Base-by-base conservation (phyloP, 2,329 filamentous ascomycete species). In the Thelonectria olida region DNA sequence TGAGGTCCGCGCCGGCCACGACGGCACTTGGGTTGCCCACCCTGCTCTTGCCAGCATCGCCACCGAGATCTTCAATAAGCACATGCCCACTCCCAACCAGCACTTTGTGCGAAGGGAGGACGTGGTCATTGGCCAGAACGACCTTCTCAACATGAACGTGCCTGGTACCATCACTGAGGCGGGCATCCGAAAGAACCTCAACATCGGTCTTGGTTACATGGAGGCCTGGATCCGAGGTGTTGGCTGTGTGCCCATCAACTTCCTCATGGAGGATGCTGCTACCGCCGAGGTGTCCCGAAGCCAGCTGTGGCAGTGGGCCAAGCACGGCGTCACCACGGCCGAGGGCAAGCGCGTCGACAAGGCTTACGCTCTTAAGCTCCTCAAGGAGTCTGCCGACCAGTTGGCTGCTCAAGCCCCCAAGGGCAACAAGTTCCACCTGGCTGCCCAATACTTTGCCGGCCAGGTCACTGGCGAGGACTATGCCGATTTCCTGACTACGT, bases 51-150 rank as follows among this genome's bases (percentile, higher is more conserved):
- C 96, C 5, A 71, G 85, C 61, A 97, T 98, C 72, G 95, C 96
- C 20, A 88, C 88, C 39, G 95, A 97, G 48, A 86, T 98, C 73
- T 99, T 99, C 87, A 97, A 98, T 87, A 90, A 94, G 83, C 83
- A 98, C 84, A 99, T 99, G 96, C 96, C 96, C 9, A 97, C 95
- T 4, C 94, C 96, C 48, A 99, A 99, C 84, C 96, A 99, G 81
- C 88, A 97, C 73, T 96, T 95, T 78, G 82, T 93, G 65, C 92
- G 94, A 66, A 90, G 94, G 65, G 93, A 97, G 79, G 95, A 98
- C 48, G 93, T 97, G 62, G 81, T 87, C 74, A 90, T 99, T 73
- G 90, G 90, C 47, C 90, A 89, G 73, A 96, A 96, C 73, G 96
- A 98, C 75, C 86, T 99, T 54, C 87, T 98, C 62, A 98, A 98